Percentiles rank a stretch among this genome's conserved stretches.
These are phyloP conservation scores for Hsuehochloa calcarea DNA, from an alignment of 176 grass and related monocot species.

Conservation along the genomic window DNA sequence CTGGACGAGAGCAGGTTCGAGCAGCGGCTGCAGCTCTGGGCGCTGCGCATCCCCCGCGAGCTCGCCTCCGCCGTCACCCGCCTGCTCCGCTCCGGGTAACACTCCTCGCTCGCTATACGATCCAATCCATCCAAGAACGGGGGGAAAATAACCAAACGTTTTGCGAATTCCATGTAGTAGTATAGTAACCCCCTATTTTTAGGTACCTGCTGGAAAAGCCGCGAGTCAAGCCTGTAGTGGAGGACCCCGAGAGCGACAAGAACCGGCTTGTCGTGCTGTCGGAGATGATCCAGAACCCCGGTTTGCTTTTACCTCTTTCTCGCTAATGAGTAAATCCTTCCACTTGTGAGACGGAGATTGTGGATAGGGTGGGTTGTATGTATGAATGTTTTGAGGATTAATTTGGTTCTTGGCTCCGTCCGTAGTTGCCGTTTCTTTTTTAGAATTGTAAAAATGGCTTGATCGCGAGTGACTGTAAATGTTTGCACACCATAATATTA, in stretches of 20 bases:
- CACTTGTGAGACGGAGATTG: neutral
- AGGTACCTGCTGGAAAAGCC: slow-evolving; percentile 75
- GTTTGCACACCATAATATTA: neutral
- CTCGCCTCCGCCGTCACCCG: slow-evolving; percentile 55
- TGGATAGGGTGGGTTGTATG: neutral
- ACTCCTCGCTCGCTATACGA: neutral
- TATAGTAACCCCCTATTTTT: neutral
- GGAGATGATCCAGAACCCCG: slow-evolving; percentile 71
- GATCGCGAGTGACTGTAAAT: neutral
- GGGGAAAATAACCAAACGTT: neutral
- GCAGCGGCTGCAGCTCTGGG: slow-evolving; percentile 57
- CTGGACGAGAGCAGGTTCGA: slow-evolving; percentile 83
- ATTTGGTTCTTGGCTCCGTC: neutral
- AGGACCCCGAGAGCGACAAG: slow-evolving; percentile 70
- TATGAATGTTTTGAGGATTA: neutral
- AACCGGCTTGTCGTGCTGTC: slow-evolving; percentile 78
- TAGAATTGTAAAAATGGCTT: neutral
- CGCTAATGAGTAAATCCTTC: neutral
- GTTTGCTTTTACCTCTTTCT: slow-evolving; percentile 37
- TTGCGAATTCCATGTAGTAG: neutral
- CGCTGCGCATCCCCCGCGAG: slow-evolving; percentile 80
- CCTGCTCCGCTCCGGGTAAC: slow-evolving; percentile 68
- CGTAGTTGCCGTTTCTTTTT: neutral
- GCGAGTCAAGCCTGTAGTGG: slow-evolving; percentile 77
- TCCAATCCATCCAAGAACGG: neutral